Base-by-base conservation (phyloP, 768 basidiomycete species). In the Suillus tomentosus region DNA sequence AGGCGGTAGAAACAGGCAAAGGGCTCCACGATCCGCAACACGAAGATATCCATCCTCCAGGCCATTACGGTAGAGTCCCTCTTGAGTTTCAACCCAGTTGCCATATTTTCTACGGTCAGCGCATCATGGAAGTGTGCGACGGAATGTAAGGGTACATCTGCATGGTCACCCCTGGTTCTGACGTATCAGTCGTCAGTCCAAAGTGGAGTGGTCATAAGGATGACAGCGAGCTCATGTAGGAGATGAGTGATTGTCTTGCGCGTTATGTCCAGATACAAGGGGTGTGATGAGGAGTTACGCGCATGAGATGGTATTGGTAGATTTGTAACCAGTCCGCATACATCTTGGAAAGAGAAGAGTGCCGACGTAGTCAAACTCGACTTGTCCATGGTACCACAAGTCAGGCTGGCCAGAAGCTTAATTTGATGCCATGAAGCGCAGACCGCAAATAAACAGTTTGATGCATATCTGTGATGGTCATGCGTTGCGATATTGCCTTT, bases 121-220 rank as follows among this genome's bases (percentile, higher is more conserved):
- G 24, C 10, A 15, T 62, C 22, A 62, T 62, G 24, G 62, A 62
- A 58, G 62, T 62, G 56, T 40, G 22, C 6, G 59, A 62, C n/a
- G 62, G 62, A 13, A 58, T 62, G 62, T 62, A 59, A 62, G 62
- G 9, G 7, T 31, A 10, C 19, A 15, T 42, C 10, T 60, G 1
- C 31, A 15, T 62, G 31, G 8, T 22, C 15, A 34, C 37, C 15
- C n/a, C 10, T 34, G 31, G 14, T 39, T 24, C 36, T 62, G 37
- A 62, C 62, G 34, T 31, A 17, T 27, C 13, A 42, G 9, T 19
- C 4, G 17, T 27, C 37, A 62, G 62, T 15, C 62, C 62, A 31
- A 62, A 62, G 40, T 42, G 62, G 62, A 42, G 36, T 39, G 62
- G 62, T 3, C 62, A 62, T n/a, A 62, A 62, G 24, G 31, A 60